Percentiles rank a stretch among this genome's conserved stretches.
Conservation (phyloP, 73 alveolate species). For the Paramecium bursaria region DNA sequence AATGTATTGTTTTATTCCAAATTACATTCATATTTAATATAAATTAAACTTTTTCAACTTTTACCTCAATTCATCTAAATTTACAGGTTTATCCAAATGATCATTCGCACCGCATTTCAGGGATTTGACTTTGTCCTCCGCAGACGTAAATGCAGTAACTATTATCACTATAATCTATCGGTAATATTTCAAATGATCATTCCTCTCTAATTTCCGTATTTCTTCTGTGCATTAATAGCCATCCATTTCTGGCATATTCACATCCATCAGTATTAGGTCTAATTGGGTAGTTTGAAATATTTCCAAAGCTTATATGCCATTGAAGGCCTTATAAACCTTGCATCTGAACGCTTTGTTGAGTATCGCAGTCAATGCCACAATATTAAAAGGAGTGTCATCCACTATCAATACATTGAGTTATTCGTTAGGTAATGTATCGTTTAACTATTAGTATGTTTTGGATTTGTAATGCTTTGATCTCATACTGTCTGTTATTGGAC, state of each 20-base stretch:
- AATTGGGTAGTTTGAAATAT: slow-evolving; percentile 16
- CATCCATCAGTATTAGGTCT: slow-evolving; percentile 60
- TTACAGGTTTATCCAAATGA: slow-evolving; percentile 65
- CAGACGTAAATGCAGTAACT: slow-evolving; percentile 54
- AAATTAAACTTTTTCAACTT: slow-evolving; percentile 9
- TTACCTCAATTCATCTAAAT: slow-evolving; percentile 37
- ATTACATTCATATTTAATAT: too few relatives aligned
- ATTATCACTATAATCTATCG: slow-evolving; percentile 11
- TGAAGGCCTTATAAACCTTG: slow-evolving; percentile 52
- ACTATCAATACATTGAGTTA: slow-evolving; percentile 37
- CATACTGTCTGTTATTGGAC: too few relatives aligned
- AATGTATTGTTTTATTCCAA: too few relatives aligned
- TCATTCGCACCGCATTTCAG: slow-evolving; percentile 56
- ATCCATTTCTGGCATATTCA: slow-evolving; percentile 70
- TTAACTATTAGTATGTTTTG: not conserved
- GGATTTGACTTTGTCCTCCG: slow-evolving; percentile 55
- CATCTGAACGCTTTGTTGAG: not conserved
- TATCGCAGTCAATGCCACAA: slow-evolving; percentile 55
- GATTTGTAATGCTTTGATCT: not conserved
- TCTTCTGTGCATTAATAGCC: slow-evolving; percentile 64
- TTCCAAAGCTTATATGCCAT: slow-evolving; percentile 69
- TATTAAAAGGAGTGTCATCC: slow-evolving; percentile 62
- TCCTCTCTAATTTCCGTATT: slow-evolving; percentile 53
- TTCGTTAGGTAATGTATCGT: slow-evolving; percentile 3
- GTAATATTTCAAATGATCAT: not conserved